Evolutionary conservation across 2,329 filamentous ascomycete species (phyloP).

Genomic region (Periconia sp.): DNA sequence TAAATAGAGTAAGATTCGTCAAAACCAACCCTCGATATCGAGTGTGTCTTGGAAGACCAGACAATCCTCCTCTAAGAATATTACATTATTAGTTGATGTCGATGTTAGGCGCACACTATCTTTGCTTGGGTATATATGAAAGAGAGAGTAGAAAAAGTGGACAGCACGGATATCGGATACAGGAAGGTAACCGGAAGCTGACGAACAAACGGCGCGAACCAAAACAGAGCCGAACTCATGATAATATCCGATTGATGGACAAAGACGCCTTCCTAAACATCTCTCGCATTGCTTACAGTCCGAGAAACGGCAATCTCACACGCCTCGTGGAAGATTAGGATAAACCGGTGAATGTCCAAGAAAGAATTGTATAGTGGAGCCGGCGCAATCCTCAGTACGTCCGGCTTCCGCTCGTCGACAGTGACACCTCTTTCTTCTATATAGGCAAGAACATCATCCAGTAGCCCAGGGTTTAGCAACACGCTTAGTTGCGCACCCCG

Average conservation of each 20-base stretch:
- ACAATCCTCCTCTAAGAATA: not conserved
- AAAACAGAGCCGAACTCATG: not conserved
- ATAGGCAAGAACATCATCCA: constrained; percentile 67
- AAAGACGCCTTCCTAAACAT: not conserved
- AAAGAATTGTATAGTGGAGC: constrained; percentile 83
- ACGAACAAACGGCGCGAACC: not conserved
- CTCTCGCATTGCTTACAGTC: not conserved
- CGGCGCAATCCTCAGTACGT: constrained; percentile 82
- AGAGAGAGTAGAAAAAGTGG: not conserved
- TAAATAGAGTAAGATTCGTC: too few species aligned
- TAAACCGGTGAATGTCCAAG: constrained; percentile 61
- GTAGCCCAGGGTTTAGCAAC: constrained; percentile 64
- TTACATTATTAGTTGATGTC: not conserved
- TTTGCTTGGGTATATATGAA: not conserved
- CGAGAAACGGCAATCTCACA: constrained; percentile 42
- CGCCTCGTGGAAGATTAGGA: constrained; percentile 53
- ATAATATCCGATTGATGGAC: not conserved
- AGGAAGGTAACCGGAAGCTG: not conserved
- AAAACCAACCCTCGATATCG: too few species aligned
- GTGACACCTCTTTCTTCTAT: constrained; percentile 72
- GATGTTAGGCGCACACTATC: not conserved
- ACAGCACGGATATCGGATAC: not conserved
- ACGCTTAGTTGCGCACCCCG: constrained; percentile 81
- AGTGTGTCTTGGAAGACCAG: too few species aligned
- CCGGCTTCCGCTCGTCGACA: constrained; percentile 80